These are phyloP conservation scores for Tausonia pullulans DNA, from an alignment of 1,284 basidiomycete species.

Conservation along the genomic window DNA sequence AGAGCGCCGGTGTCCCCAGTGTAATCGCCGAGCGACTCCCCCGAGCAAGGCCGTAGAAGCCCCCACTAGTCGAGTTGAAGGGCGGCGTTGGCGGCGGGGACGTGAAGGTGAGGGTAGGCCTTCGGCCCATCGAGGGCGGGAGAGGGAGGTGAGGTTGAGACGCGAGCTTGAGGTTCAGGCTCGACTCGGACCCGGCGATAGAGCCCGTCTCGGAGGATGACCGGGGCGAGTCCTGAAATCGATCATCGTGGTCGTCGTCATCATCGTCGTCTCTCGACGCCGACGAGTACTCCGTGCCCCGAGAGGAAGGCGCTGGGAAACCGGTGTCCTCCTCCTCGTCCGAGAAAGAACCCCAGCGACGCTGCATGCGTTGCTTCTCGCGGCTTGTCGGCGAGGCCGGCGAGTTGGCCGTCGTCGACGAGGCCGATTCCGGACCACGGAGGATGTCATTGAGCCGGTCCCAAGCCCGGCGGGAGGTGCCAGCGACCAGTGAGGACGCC, in stretches of 20 bases:
- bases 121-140: background rate
- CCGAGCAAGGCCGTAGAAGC: too few species aligned
- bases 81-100: constrained; percentile 1
- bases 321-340: background rate
- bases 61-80: too few species aligned
- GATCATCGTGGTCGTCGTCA: constrained; percentile 4
- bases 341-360: background rate
- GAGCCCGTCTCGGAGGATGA: background rate
- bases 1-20: constrained; percentile 34
- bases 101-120: constrained; percentile 11
- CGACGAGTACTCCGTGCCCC: too few species aligned
- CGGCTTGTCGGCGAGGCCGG: too few species aligned
- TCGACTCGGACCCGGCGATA: constrained; percentile 7
- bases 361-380: too few species aligned
- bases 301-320: background rate
- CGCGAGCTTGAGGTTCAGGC: constrained; percentile 10
- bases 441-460: too few species aligned
- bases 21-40: constrained; percentile 9
- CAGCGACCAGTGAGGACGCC: too few species aligned
- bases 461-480: too few species aligned
- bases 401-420: too few species aligned
- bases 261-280: background rate
- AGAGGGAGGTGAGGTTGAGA: constrained; percentile 15
- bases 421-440: too few species aligned
- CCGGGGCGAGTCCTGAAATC: background rate